A percentile compares a stretch with the other conserved stretches of the same genome.
phyloP scores from a whole-genome alignment of 768 basidiomycete genomes.

The Stropharia rugosoannulata region DNA sequence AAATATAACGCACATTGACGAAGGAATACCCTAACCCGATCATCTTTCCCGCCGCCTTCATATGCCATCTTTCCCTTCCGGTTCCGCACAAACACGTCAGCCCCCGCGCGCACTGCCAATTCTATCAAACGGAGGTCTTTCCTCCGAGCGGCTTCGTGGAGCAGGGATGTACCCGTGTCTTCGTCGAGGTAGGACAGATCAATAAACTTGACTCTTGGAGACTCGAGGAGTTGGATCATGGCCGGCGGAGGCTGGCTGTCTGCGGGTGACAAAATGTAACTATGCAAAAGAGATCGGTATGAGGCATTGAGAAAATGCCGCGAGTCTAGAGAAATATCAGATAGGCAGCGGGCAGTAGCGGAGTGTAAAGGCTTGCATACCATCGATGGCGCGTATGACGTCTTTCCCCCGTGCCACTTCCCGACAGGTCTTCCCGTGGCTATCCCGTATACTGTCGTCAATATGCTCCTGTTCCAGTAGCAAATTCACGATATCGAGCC shows the following conservation, averaged over 20 bases:
- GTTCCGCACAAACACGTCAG: conserved; percentile 87
- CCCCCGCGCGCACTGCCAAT: conserved; percentile 81
- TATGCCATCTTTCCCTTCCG: conserved; percentile 65
- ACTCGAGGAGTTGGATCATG: conserved; percentile 59
- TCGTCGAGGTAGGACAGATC: conserved; percentile 83
- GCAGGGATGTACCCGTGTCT: conserved; percentile 69
- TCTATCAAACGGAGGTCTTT: conserved; percentile 82
- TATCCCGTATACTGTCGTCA: conserved; percentile 75
- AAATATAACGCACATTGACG: conserved; percentile 64
- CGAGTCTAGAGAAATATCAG: conserved; percentile 55
- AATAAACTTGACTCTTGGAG: conserved; percentile 66
- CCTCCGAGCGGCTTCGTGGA: conserved; percentile 85
- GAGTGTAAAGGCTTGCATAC: conserved; percentile 33
- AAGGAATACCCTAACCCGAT: conserved; percentile 78
- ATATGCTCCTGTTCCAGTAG: conserved; percentile 78
- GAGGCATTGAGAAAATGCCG: conserved; percentile 72
- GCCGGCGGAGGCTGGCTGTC: conserved; percentile 37
- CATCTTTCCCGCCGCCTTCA: conserved; percentile 74
- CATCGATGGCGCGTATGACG: conserved; percentile 62
- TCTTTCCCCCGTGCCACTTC: conserved; percentile 78
- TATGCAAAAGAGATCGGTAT: conserved; percentile 69
- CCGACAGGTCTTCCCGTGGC: conserved; percentile 60
- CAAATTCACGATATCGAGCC: conserved; percentile 69
- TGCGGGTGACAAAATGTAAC: conserved; percentile 66
- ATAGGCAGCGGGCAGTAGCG: not conserved